Evolutionary conservation across 495 filamentous ascomycete genomes (phyloP), one percentile per base, ranked within the genome.

Genomic region (Letharia columbiana): DNA sequence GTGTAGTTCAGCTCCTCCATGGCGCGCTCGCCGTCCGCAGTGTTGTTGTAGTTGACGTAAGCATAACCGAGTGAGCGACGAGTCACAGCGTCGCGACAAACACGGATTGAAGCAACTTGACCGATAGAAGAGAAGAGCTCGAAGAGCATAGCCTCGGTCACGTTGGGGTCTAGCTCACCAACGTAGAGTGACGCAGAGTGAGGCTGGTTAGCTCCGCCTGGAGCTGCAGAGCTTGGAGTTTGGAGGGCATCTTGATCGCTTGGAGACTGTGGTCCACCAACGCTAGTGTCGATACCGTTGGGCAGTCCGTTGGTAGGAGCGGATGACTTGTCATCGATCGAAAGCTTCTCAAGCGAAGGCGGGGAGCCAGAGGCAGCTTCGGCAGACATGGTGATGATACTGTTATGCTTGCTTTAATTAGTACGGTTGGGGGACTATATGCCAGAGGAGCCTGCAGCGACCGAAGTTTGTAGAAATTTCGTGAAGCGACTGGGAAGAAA

Each of bases 41-140:
- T 92, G 79, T 90, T 95, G 82, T 98, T 99, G 86, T 98, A 99
- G 84, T 99, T 99, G 77, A 99, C 94, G 75, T 99, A 99, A 77
- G 94, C 95, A 77, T 99, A 99, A 68, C 94, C 94, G 68, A 99
- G 90, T 67, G 94, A 99, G 77, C 95, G 94, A 74, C 94, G 91
- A 75, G 94, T 99, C 74, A 99, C 92, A 65, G 94, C 94, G 74
- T 99, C 94, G 78, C 94, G 94, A 86, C 94, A 99, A 77, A 99
- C 94, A 83, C 94, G 93, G 78, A 99, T 99, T 61, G 94, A 99
- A 70, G 94, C 94, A 73, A 99, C 94, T 75, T 96, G 92, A 72
- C 94, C 94, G 77, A 99, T 98, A 77, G 93, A 93, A 67, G 94
- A 98, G 86, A 99, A 99, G 41, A 99, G 90, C 86, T 99, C 95